Base-by-base conservation (phyloP, 1,284 basidiomycete genomes). In the Pulchroboletus neoregius region DNA sequence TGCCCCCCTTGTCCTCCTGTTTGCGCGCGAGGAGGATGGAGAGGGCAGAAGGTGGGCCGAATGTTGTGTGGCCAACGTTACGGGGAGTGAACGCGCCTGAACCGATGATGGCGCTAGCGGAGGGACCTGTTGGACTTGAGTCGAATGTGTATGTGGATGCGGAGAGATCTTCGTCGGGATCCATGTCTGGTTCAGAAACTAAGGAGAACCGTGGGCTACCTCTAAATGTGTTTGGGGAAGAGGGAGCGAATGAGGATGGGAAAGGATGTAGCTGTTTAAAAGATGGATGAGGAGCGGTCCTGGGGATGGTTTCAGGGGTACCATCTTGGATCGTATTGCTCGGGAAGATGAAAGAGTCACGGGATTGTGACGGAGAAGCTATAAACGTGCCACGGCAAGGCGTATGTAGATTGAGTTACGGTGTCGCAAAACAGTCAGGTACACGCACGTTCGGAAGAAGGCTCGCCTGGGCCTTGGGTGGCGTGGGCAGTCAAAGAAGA, bases 271-370 rank as follows among this genome's bases (percentile, higher is more conserved):
- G 8, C 43, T 49, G 28, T 39, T 61, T 61, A 52, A 63, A 37
- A 39, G 43, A 49, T 16, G 42, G 43, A 32, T 46, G 58, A 18
- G 42, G 46, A 23, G 34, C 26, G 46, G 45, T 34, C 28, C 59
- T 61, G 27, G 62, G 46, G 30, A 50, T 63, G 45, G 61, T 48
- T 48, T 60, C 62, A 18, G 49, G 56, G 41, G 53, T 46, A n/a
- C 60, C 53, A 59, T 60, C 60, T 51, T 57, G 60, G 42, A 55
- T 57, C 0, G 53, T 35, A 52, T 35, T 46, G 27, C 42, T 52
- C 37, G 72, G 71, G 48, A 72, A 69, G 53, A 72, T 70, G 63
- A 74, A 71, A 0, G 65, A 60, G 50, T 72, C 60, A 55, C 56
- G 45, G 51, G 61, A 55, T 36, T 58, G 61, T 28, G 54, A 57